Percentiles rank a stretch among this genome's conserved stretches.
Evolutionary conservation across 257 asterid species (phyloP).

Genomic region (Solanum gracilifrons): DNA sequence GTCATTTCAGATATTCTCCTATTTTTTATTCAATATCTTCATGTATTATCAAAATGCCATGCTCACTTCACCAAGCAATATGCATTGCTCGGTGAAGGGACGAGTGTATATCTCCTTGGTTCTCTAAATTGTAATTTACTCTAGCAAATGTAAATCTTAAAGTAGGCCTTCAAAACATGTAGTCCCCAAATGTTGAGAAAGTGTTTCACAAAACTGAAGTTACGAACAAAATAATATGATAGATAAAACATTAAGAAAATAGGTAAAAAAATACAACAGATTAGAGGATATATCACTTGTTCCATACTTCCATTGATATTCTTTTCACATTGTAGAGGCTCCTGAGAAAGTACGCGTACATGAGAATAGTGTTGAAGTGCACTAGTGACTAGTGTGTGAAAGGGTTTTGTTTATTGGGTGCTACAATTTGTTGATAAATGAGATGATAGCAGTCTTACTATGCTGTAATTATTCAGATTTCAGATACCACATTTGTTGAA

Average conservation of each 20-base stretch:
- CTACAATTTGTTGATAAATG: not conserved
- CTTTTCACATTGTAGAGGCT: not conserved
- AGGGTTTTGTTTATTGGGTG: not conserved
- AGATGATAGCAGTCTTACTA: not conserved
- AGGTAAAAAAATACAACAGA: not conserved
- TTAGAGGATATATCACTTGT: not conserved
- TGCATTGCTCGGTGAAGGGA: not conserved
- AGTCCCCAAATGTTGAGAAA: not conserved
- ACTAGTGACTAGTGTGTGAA: not conserved
- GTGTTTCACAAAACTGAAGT: not conserved
- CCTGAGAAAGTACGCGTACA: not conserved
- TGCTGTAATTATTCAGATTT: conserved; percentile 33
- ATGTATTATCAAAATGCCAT: not conserved
- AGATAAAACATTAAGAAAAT: not conserved
- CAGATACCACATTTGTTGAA: conserved; percentile 63
- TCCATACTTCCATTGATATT: not conserved
- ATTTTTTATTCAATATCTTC: not conserved
- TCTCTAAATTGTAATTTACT: not conserved
- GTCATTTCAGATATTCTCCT: not conserved
- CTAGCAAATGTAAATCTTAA: not conserved
- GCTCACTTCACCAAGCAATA: not conserved
- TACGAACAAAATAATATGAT: not conserved
- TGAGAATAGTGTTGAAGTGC: not conserved
- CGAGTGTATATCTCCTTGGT: not conserved
- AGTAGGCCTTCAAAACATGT: not conserved